phyloP scores from a whole-genome alignment of 805 yeast species.

The Nakazawaea sp. region DNA sequence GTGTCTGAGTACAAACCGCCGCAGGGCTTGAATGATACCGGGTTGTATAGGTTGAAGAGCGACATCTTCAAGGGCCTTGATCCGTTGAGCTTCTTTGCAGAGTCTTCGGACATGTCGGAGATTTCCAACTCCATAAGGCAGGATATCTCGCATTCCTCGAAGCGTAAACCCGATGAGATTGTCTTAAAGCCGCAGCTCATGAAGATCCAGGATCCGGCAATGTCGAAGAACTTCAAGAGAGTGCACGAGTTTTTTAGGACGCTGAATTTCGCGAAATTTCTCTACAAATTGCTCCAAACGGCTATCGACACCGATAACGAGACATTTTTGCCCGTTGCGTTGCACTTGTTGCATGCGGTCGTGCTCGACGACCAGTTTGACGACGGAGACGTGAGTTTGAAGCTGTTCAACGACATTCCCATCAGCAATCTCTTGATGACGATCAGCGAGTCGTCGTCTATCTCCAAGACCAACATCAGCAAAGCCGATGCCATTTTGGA shows the following conservation, averaged over 20 bases:
- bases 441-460: constrained; percentile 37
- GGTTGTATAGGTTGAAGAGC: constrained; percentile 54
- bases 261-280: constrained; percentile 43
- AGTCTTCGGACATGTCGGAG: constrained; percentile 42
- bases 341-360: constrained; percentile 66
- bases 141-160: constrained; percentile 31
- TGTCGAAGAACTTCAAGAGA: constrained; percentile 26
- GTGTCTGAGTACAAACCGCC: constrained; percentile 60
- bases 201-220: constrained; percentile 22
- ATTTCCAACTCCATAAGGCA: constrained; percentile 40
- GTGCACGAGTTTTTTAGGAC: constrained; percentile 48
- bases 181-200: constrained; percentile 41
- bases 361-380: constrained; percentile 35
- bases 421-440: constrained; percentile 48
- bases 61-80: constrained; percentile 41
- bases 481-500: constrained; percentile 58
- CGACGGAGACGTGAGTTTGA: constrained; percentile 26
- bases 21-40: constrained; percentile 57
- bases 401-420: constrained; percentile 43
- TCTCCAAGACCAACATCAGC: constrained; percentile 38
- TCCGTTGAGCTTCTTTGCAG: constrained; percentile 45
- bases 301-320: constrained; percentile 46
- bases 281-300: constrained; percentile 50
- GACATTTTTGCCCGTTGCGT: constrained; percentile 47
- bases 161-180: constrained; percentile 31